These are phyloP conservation scores for Onygena corvina DNA, from an alignment of 2,329 filamentous ascomycete species.

Conservation along the genomic window DNA sequence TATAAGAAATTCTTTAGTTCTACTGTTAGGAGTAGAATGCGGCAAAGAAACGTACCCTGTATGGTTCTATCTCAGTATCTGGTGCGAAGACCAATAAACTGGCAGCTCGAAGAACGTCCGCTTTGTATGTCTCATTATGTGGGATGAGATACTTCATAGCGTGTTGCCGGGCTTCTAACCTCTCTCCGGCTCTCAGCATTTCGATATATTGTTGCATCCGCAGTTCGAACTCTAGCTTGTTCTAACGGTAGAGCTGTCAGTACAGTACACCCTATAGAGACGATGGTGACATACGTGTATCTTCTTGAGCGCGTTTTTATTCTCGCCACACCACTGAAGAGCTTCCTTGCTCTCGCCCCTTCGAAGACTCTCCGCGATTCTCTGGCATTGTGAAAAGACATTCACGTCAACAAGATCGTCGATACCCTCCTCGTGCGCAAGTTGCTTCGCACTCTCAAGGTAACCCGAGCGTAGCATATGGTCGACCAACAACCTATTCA, in stretches of 20 bases:
- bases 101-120: conserved; percentile 59
- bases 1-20: conserved; percentile 22
- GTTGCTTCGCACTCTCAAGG: conserved; percentile 57
- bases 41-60: conserved; percentile 37
- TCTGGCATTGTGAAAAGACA: conserved; percentile 71
- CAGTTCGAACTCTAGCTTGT: conserved; percentile 82
- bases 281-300: conserved; percentile 49
- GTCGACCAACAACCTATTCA: conserved; percentile 82
- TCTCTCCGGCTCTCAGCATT: conserved; percentile 57
- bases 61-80: conserved; percentile 47
- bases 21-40: neutral
- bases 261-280: neutral
- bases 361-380: conserved; percentile 61
- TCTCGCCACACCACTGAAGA: conserved; percentile 81
- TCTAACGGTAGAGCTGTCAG: conserved; percentile 36
- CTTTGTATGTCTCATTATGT: conserved; percentile 55
- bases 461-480: conserved; percentile 81
- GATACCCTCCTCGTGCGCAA: conserved; percentile 65
- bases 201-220: conserved; percentile 93
- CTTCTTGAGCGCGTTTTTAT: conserved; percentile 84
- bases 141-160: conserved; percentile 69
- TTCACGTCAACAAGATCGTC: conserved; percentile 75
- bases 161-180: conserved; percentile 63
- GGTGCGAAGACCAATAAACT: conserved; percentile 67
- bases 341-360: conserved; percentile 64